Evolutionary conservation across 2,329 filamentous ascomycete species (phyloP).

Genomic region (Aspergillus pseudoglaucus): DNA sequence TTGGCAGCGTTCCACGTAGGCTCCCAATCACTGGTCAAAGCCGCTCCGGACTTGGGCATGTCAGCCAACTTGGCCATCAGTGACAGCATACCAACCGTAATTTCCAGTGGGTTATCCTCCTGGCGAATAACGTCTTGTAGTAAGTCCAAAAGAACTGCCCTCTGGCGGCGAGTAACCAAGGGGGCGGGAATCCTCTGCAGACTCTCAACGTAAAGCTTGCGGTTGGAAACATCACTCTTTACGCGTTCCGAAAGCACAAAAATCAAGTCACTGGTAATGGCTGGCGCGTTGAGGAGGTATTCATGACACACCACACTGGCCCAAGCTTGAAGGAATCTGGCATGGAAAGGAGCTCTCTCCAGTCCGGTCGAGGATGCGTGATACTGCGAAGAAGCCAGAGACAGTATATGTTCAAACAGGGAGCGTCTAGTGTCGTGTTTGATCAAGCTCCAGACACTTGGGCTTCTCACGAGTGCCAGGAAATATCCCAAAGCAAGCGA

Average conservation of each 20-base stretch:
- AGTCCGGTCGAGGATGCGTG: slow-evolving; percentile 16
- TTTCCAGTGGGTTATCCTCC: slow-evolving; percentile 18
- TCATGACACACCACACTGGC: slow-evolving; percentile 32
- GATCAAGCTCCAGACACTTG: slow-evolving; percentile 23
- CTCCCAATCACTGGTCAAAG: slow-evolving; percentile 29
- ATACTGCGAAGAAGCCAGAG: slow-evolving; percentile 25
- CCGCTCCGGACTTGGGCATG: slow-evolving; percentile 33
- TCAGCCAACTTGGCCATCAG: slow-evolving; percentile 35
- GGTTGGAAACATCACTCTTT: slow-evolving; percentile 22
- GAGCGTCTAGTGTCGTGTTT: slow-evolving; percentile 22
- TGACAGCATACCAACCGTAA: slow-evolving; percentile 27
- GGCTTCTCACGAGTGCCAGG: slow-evolving; percentile 25
- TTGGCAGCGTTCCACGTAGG: slow-evolving; percentile 32
- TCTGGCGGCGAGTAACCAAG: slow-evolving; percentile 32
- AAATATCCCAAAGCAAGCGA: slow-evolving; percentile 30
- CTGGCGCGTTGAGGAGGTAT: slow-evolving; percentile 30
- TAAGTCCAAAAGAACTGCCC: slow-evolving; percentile 28
- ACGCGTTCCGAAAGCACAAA: slow-evolving; percentile 27
- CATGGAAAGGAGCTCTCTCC: slow-evolving; percentile 19
- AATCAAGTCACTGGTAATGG: slow-evolving; percentile 28
- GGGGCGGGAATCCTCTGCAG: slow-evolving; percentile 31
- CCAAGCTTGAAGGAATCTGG: slow-evolving; percentile 33
- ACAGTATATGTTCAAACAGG: slow-evolving; percentile 29
- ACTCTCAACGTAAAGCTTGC: slow-evolving; percentile 27
- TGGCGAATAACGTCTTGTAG: slow-evolving; percentile 27